Conservation (phyloP, 257 asterid genomes). For the Ilex aquifolium region DNA sequence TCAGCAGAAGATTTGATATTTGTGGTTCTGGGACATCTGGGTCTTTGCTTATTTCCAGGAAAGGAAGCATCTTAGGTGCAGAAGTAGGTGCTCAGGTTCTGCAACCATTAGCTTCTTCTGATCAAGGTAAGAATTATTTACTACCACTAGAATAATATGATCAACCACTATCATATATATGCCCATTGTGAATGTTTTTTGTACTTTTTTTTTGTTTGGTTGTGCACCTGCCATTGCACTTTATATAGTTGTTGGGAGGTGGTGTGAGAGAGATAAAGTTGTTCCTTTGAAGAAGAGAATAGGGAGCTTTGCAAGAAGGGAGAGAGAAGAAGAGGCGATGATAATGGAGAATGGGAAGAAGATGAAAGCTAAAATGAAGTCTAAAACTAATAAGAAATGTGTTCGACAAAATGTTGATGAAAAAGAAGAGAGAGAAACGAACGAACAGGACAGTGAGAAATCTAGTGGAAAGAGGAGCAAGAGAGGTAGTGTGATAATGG, state of each 20-base stretch:
- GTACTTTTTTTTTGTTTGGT: not conserved
- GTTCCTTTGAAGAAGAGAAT: constrained; percentile 58
- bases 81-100: constrained; percentile 13
- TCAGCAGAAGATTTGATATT: not conserved
- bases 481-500: constrained; percentile 52
- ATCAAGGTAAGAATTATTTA: constrained; percentile 14
- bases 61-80: constrained; percentile 28
- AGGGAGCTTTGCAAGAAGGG: constrained; percentile 22
- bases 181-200: not conserved
- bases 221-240: not conserved
- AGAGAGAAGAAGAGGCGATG: constrained; percentile 8
- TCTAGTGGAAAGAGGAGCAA: constrained; percentile 25
- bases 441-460: not conserved
- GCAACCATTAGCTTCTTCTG: constrained; percentile 24
- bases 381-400: constrained; percentile 58
- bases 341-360: not conserved
- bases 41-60: constrained; percentile 22
- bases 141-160: not conserved
- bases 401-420: constrained; percentile 6
- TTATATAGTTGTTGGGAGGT: constrained; percentile 6
- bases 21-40: not conserved
- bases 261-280: constrained; percentile 30
- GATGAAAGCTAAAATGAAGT: constrained; percentile 34
- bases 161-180: not conserved
- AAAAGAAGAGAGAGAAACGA: constrained; percentile 1